Percentiles rank a stretch among this genome's conserved stretches.
Evolutionary conservation across 2,329 filamentous ascomycete species (phyloP).

Genomic region (Monilinia fructigena): DNA sequence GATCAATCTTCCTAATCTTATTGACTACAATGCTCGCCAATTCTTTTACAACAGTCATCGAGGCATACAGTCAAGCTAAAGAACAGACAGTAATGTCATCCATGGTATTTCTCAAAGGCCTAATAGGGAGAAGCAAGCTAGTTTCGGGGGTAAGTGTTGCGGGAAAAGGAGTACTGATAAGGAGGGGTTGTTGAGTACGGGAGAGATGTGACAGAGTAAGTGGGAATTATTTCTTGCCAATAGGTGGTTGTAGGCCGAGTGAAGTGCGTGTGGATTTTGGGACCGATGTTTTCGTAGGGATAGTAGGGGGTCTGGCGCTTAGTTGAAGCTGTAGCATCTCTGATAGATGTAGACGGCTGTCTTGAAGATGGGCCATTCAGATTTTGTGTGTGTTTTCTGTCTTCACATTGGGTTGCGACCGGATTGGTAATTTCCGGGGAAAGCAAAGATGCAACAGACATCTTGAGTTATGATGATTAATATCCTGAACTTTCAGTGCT

Average conservation of each 20-base stretch:
- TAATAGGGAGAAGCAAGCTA: constrained; percentile 6
- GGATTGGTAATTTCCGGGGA: neutral
- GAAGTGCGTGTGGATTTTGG: neutral
- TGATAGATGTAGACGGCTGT: too few species aligned
- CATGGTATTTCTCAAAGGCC: neutral
- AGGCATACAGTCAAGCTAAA: constrained; percentile 10
- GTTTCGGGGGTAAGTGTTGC: neutral
- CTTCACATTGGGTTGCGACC: neutral
- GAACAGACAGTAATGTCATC: constrained; percentile 6
- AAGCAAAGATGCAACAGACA: neutral
- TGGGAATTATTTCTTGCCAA: constrained; percentile 15
- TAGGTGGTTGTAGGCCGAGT: constrained; percentile 10
- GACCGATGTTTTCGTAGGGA: neutral
- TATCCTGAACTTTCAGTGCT: neutral
- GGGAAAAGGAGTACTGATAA: constrained; percentile 3
- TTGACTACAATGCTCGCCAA: constrained; percentile 2
- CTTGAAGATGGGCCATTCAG: neutral
- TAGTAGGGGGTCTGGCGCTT: neutral
- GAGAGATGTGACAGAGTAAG: neutral
- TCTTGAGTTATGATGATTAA: neutral
- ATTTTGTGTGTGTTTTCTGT: neutral
- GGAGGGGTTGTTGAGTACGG: constrained; percentile 4
- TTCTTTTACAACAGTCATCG: constrained; percentile 8
- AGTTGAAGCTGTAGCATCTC: neutral
- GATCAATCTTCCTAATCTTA: constrained; percentile 4